Evolutionary conservation across 2,329 filamentous ascomycete species (phyloP), one percentile per base, ranked within the genome.

Genomic region (Dactylellina leptospora): DNA sequence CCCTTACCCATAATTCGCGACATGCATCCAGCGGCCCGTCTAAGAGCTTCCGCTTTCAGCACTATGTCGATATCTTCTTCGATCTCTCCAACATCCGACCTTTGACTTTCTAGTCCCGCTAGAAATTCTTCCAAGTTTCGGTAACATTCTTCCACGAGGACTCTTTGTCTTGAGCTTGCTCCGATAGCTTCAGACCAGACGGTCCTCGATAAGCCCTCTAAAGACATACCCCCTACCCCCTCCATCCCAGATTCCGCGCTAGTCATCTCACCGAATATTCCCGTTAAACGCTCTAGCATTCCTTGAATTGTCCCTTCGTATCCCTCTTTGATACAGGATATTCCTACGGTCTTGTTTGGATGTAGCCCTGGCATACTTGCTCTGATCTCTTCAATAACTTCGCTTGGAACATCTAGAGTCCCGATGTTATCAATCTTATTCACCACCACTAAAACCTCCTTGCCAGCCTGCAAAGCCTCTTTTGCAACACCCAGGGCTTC

Each of bases 1-100:
- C 92, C 93, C 61, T 87, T 87, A 0, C 95, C 95, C 0, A 92
- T 97, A 76, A 97, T 96, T 64, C 88, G 87, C 1, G 92, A 90
- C n/a, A 97, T 83, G 74, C 87, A 88, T 56, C 88, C 86, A 0
- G 91, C 92, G 10, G 92, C 93, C 75, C 86, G 87, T 44, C 95
- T 88, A 61, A 99, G 83, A 78, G 93, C 87, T 80, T 99, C 95
- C 0, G 95, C 95, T 9, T 92, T 93, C 23, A 96, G 84, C 4
- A 97, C 93, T 50, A 96, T 88, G 78, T 97, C 95, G 5, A 90
- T 83, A 30, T 90, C 88, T 9, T 77, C 76, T 2, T 77, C 80
- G 2, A 78, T 77, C 2, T 78, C 79, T 16, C 33, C 48, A 5
- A 23, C 10, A 28, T 74, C 54, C 1, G 63, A 61, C 16, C 77